Base-by-base conservation (phyloP, 2,329 filamentous ascomycete genomes). In the Didymella exigua region DNA sequence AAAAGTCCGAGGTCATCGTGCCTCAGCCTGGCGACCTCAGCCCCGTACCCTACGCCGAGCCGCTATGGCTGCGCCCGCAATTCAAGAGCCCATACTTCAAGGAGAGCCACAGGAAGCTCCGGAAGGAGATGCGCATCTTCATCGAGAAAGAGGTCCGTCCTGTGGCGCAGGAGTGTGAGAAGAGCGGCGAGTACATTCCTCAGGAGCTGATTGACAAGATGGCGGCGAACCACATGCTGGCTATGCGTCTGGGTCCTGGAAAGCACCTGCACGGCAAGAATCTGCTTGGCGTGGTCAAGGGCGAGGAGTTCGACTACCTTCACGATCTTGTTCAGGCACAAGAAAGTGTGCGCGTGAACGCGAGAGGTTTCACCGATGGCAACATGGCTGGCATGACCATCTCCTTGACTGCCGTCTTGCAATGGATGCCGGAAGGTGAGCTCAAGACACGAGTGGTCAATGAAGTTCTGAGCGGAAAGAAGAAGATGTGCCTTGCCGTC, bases 371-470 rank as follows among this genome's bases (percentile, higher is more conserved):
- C 77, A 87, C 91, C 73, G 91, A 96, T 72, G 91, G 90, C 3
- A 93, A 91, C 76, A 86, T 96, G 84, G 88, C 90, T 2, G 91
- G 91, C 47, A 91, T 96, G 89, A 87, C 87, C 24, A 96, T 96
- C 62, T 86, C 86, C 33, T 77, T 96, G 60, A 90, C 91, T 1
- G 90, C 90, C 10, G 85, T 96, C 21, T 82, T 91, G 70, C 88
- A 93, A 53, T 96, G 88, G 81, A 84, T 89, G 73, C 85, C 83
- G 46, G 83, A 93, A 67, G 79, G 85, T 51, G 78, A 78, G 36
- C 83, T 90, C 65, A 87, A 87, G 76, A 82, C 87, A 63, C 81
- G 81, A 48, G 81, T 96, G 41, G 84, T 86, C 29, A 81, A 86
- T 30, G 89, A 95, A 66, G 87, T 91, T 40, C 83, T 96, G 62